These are phyloP conservation scores for Periconia sp. DNA, from an alignment of 2,329 filamentous ascomycete species.

Conservation along the genomic window DNA sequence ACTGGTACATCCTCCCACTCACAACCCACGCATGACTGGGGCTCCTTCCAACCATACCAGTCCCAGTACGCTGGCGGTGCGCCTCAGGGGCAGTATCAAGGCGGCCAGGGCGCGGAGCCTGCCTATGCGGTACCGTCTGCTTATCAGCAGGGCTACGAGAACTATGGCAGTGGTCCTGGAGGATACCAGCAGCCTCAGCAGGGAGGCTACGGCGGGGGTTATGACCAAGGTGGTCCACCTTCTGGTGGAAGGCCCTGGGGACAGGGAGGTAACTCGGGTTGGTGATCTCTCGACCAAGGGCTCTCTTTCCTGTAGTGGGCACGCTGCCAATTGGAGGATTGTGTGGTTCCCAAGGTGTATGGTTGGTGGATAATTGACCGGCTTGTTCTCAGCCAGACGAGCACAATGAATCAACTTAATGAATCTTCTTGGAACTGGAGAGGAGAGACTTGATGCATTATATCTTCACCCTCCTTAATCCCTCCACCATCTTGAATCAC, in stretches of 20 bases:
- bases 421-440: conserved; percentile 1
- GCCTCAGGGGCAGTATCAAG: conserved; percentile 33
- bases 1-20: conserved; percentile 23
- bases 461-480: conserved; percentile 8
- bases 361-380: not conserved
- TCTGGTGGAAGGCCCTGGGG: conserved; percentile 34
- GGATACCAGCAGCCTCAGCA: conserved; percentile 18
- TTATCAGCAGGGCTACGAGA: conserved; percentile 43
- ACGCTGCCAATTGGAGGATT: not conserved
- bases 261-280: conserved; percentile 28
- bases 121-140: conserved; percentile 36
- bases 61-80: conserved; percentile 33
- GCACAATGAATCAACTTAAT: not conserved
- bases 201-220: conserved; percentile 9
- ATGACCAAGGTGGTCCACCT: conserved; percentile 17
- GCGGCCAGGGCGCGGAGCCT: conserved; percentile 35
- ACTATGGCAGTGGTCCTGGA: conserved; percentile 16
- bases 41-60: conserved; percentile 39
- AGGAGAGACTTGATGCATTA: conserved; percentile 17
- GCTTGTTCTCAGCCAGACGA: not conserved
- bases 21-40: conserved; percentile 29
- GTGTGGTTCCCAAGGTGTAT: not conserved
- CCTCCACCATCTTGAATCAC: conserved; percentile 7
- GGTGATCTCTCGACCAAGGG: conserved; percentile 15
- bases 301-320: conserved; percentile 8